phyloP scores from a whole-genome alignment of 2,329 filamentous ascomycete species.

The Escovopsis weberi region DNA sequence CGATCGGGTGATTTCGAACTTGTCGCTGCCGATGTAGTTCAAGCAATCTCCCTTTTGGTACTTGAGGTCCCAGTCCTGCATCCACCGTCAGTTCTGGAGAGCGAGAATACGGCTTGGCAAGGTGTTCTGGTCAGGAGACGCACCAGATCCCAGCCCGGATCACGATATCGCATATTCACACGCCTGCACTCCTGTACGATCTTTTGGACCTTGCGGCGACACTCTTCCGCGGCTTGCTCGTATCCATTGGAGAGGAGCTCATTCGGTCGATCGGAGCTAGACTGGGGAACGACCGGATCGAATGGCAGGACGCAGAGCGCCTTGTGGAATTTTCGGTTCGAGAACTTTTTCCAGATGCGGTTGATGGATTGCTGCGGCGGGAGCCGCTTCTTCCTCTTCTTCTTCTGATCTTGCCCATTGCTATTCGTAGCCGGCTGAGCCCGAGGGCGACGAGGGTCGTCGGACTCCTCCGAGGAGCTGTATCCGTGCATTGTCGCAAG shows the following conservation, averaged over 20 bases:
- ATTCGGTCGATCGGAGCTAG: constrained; percentile 38
- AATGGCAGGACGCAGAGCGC: constrained; percentile 52
- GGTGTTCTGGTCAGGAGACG: constrained; percentile 13
- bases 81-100: constrained; percentile 6
- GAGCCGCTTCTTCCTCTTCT: constrained; percentile 43
- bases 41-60: constrained; percentile 43
- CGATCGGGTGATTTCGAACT: constrained; percentile 36
- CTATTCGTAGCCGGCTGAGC: constrained; percentile 18
- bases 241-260: constrained; percentile 46
- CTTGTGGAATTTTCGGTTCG: constrained; percentile 45
- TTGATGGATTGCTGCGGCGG: constrained; percentile 53
- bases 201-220: constrained; percentile 44
- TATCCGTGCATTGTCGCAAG: constrained; percentile 26
- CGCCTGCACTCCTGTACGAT: constrained; percentile 52
- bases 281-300: constrained; percentile 39
- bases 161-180: constrained; percentile 67
- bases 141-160: constrained; percentile 45
- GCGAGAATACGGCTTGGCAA: neutral
- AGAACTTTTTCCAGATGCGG: constrained; percentile 49
- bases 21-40: constrained; percentile 35
- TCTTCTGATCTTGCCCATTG: constrained; percentile 27
- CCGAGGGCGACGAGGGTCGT: constrained; percentile 27
- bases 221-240: constrained; percentile 49
- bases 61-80: constrained; percentile 52
- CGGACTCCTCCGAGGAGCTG: constrained; percentile 35